Evolutionary conservation across 441 rosid genomes (phyloP).

Genomic region (Erysimum pusillum): DNA sequence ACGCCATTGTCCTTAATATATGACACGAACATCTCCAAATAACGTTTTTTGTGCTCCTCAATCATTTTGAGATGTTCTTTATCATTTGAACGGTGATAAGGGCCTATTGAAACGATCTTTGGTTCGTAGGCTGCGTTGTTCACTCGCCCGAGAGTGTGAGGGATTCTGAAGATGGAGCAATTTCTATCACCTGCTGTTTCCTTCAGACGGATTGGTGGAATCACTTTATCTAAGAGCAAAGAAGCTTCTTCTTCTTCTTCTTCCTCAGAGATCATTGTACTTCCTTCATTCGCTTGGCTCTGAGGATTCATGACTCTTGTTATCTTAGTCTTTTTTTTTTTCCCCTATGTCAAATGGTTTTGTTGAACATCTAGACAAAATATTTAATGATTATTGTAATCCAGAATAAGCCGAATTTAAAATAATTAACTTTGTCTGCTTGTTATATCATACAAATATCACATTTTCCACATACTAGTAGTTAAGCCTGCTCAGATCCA

Average conservation of each 20-base stretch:
- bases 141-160: constrained; percentile 48
- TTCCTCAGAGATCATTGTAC: not conserved
- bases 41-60: constrained; percentile 71
- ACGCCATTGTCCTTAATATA: constrained; percentile 39
- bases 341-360: not conserved
- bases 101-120: constrained; percentile 65
- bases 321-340: not conserved
- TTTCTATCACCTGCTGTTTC: constrained; percentile 51
- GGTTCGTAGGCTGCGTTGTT: constrained; percentile 58
- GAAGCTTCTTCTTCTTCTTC: not conserved
- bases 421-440: not conserved
- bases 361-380: constrained; percentile 5
- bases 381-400: not conserved
- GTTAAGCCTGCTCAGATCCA: not conserved
- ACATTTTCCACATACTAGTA: not conserved
- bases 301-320: not conserved
- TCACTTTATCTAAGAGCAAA: not conserved
- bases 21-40: constrained; percentile 52
- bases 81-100: constrained; percentile 54
- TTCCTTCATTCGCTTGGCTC: not conserved
- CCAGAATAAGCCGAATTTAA: not conserved
- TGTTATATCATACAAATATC: not conserved
- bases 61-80: constrained; percentile 56
- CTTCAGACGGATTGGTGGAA: constrained; percentile 49
- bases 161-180: constrained; percentile 73